These are phyloP conservation scores for Jackrogersella multiformis DNA, from an alignment of 495 filamentous ascomycete genomes.

Conservation along the genomic window DNA sequence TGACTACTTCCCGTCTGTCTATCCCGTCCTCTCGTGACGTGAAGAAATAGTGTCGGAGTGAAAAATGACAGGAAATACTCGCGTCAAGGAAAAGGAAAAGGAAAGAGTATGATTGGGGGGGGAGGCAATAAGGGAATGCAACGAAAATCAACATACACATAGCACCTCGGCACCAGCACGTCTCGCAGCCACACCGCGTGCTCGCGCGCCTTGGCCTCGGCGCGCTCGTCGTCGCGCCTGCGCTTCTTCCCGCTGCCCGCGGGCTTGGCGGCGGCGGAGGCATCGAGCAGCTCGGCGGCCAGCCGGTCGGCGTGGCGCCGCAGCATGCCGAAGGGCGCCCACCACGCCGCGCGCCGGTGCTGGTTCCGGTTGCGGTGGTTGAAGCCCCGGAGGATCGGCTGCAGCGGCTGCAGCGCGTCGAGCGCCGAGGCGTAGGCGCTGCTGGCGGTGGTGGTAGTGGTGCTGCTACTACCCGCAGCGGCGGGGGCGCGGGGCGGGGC, in stretches of 20 bases:
- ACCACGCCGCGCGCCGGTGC: slow-evolving; percentile 77
- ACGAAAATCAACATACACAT: slow-evolving; percentile 38
- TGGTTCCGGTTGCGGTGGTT: slow-evolving; percentile 86
- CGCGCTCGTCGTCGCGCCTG: slow-evolving; percentile 30
- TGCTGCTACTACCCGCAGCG: background rate
- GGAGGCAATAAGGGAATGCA: background rate
- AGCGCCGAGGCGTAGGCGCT: slow-evolving; percentile 23
- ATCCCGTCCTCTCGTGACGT: no score
- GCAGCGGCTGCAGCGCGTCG: slow-evolving; percentile 45
- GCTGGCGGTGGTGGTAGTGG: background rate
- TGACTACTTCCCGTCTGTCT: no score
- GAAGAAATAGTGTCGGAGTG: no score
- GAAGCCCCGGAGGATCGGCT: slow-evolving; percentile 66
- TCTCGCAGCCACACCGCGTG: slow-evolving; percentile 51
- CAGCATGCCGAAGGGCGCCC: slow-evolving; percentile 72
- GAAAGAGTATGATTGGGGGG: no score
- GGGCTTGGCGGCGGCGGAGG: slow-evolving; percentile 14
- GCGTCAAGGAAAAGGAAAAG: no score
- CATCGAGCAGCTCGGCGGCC: slow-evolving; percentile 50
- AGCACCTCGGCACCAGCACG: slow-evolving; percentile 42
- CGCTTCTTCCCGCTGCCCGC: slow-evolving; percentile 38
- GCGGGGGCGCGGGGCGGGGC: slow-evolving; percentile 3
- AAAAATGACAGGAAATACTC: no score
- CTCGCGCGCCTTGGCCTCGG: slow-evolving; percentile 29
- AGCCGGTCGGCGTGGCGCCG: slow-evolving; percentile 68